Evolutionary conservation across 192 early-diverging fungal genomes (phyloP), one percentile per base, ranked within the genome.

Genomic region (Coemansia sp.): DNA sequence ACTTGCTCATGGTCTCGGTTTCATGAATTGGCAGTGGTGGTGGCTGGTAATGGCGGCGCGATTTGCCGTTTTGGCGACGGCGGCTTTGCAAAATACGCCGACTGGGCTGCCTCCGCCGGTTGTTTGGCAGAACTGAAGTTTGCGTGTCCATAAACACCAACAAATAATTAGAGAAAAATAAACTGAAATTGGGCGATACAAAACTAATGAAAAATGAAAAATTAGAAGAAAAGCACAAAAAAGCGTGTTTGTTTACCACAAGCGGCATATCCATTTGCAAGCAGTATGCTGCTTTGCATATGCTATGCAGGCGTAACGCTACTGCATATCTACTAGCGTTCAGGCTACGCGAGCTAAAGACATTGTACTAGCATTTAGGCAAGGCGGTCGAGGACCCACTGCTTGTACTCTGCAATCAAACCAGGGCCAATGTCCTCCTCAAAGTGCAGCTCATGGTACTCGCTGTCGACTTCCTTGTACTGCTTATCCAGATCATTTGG

Each of bases 371-470:
- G 46, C 46, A 17, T 48, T 54, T 20, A 55, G n/a, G 15, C 31
- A 25, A 64, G n/a, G 14, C 72, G 68, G 26, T 60, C 42, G 36
- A 81, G 62, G 26, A 81, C 71, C 78, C 78, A 81, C 54, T 68
- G 57, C 25, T 38, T 64, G 68, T 81, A 81, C 21, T 62, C 22
- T 12, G 64, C 54, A 15, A 74, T n/a, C 9, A 81, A 37, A 6
- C 60, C 72, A 20, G 70, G 67, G 19, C 60, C 72, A 20, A 72
- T 34, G 48, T 82, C 60, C 44, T 72, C 62, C 25, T 82, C 74
- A 66, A 72, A 76, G 36, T 82, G 72, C 36, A 82, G 60, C 65
- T 83, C 82, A 34, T 83, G 82, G 61, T 74, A 83, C 12, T 57
- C 28, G 59, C 61, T 51, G 34, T 60, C 68, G 56, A 75, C 31